Evolutionary conservation across 2,329 filamentous ascomycete genomes (phyloP), one percentile per base, ranked within the genome.

Genomic region (Rutstroemia sydowiana): DNA sequence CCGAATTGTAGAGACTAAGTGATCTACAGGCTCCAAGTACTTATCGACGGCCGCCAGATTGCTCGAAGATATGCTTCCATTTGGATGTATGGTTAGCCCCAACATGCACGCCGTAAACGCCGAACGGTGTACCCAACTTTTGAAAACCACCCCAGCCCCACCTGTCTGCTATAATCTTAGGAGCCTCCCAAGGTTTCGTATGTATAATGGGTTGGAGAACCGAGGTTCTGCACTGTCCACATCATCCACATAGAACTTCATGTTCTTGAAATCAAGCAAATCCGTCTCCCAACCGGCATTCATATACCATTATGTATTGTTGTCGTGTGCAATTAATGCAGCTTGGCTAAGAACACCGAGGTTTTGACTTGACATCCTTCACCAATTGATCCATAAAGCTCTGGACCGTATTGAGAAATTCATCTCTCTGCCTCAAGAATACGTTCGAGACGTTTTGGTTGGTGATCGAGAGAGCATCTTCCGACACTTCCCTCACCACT

Each of bases 371-470:
- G 13, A 23, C 42, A 14, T 51, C 48, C 34, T 34, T 51, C 2
- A 37, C 42, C 11, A 51, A 40, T n/a, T 46, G 48, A 20, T 51
- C 45, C 42, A 51, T 40, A n/a, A 51, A 51, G 0, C 14, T 20
- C 10, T 46, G 48, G 31, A 51, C 42, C 10, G 48, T 51, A 30
- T 51, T 18, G 32, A 51, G 26, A 2, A 51, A 51, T 4, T 51
- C 48, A 14, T 46, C 34, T n/a, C 48, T 40, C 34, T 51, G 26
- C 18, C 23, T 34, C 26, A 51, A 6, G 26, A 32, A 40, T 18
- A 32, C 28, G 20, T 26, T 23, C 14, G 42, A 46, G 20, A 40
- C 42, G 46, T 21, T 51, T 11, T 20, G 42, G 40, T 31, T 46
- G 5, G 48, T 31, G 23, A 36, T 45, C 14, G 42, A 18, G n/a